phyloP scores from a whole-genome alignment of 805 yeast genomes.

The Candida palmyrensis region DNA sequence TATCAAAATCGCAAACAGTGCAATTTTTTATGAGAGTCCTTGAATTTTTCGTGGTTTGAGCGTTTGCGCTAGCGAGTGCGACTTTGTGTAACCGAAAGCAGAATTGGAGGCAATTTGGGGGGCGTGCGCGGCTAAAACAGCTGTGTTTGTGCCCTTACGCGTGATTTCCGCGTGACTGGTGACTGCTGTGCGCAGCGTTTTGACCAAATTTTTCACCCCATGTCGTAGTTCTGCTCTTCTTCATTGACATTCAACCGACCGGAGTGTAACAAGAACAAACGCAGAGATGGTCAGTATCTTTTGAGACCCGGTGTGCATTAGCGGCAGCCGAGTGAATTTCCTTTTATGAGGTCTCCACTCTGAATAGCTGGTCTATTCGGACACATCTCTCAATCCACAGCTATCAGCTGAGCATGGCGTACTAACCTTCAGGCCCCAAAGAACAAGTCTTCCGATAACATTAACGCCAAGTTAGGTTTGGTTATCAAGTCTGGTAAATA shows the following conservation, averaged over 20 bases:
- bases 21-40: conserved; percentile 1
- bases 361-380: too few species aligned
- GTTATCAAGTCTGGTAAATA: conserved; percentile 99
- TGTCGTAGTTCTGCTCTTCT: conserved; percentile 2
- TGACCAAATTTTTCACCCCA: conserved; percentile 5
- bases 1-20: conserved; percentile 1
- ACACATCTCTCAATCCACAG: too few species aligned
- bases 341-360: too few species aligned
- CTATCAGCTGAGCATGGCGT: too few species aligned
- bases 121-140: too few species aligned
- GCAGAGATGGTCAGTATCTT: conserved; percentile 96
- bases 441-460: conserved; percentile 85
- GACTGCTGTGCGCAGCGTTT: conserved; percentile 2
- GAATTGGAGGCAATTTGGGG: too few species aligned
- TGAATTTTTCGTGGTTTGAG: conserved; percentile 2
- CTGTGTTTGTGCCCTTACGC: too few species aligned
- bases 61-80: too few species aligned
- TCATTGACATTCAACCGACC: conserved; percentile 48
- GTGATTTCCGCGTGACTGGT: neutral
- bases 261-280: conserved; percentile 80
- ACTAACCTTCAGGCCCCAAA: conserved; percentile 87
- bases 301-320: neutral
- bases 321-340: too few species aligned
- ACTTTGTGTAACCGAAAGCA: too few species aligned
- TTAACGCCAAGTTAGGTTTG: conserved; percentile 97